Base-by-base conservation (phyloP, 345 rosid genomes). In the Mercurialis annua region DNA sequence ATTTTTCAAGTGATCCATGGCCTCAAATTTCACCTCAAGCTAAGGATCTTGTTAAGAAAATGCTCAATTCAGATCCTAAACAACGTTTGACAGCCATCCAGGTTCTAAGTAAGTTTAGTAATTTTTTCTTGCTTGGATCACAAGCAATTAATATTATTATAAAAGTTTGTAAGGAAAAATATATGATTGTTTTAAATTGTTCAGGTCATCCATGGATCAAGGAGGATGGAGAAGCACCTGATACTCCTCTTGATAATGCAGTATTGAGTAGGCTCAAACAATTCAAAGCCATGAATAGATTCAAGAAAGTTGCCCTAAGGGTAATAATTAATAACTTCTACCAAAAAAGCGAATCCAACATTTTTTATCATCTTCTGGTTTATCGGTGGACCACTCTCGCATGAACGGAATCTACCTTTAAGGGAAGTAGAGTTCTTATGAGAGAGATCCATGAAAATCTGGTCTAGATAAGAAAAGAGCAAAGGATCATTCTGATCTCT, bases 1-100 rank as follows among this genome's bases (percentile, higher is more conserved):
- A 91, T 74, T 94, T 94, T 66, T 69, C 88, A 3, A 89, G 84
- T 20, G 99, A 92, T 76, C 99, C 95, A 9, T 94, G 99, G 99
- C 99, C 99, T 1, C 80, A 79, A 6, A 94, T 94, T 64, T 94
- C 99, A 47, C 78, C 84, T 12, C 92, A 76, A 52, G 99, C 95
- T 1, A 91, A 94, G 80, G 99, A 94, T 75, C 90, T 94, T 29
- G 96, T 94, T 31, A 78, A 81, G 73, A 94, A 86, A 82, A 94
- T 94, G 99, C 79, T 91, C n/a, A 83, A 76, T 72, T 81, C 91
- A 12, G 98, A 94, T 64, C 98, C 99, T 10, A 94, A 86, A 74
- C 90, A 87, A 77, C 81, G 99, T 76, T 30, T 91, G 66, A 86
- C 98, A 15, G 98, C 98, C 44, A 50, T 80, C 72, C 96, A 94